Percentiles rank a stretch among this genome's conserved stretches.
Evolutionary conservation across 495 filamentous ascomycete genomes (phyloP).

Genomic region (Penicillium soppii): DNA sequence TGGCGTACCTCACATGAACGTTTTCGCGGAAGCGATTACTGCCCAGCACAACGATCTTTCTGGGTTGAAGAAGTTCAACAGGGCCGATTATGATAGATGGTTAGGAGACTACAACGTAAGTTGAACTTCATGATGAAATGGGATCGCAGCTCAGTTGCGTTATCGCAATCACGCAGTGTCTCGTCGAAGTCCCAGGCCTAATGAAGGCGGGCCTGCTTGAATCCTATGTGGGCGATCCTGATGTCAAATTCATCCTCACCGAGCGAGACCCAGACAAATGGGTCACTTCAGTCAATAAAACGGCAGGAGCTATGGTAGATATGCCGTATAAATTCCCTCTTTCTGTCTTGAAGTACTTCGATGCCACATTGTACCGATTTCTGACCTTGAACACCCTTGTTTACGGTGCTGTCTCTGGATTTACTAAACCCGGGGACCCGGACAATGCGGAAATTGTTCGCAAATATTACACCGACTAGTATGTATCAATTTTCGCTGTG

Average conservation of each 20-base stretch:
- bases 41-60: slow-evolving; percentile 16
- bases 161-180: slow-evolving; percentile 14
- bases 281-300: slow-evolving; percentile 24
- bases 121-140: neutral
- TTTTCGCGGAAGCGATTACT: slow-evolving; percentile 16
- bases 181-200: slow-evolving; percentile 22
- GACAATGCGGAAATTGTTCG: slow-evolving; percentile 6
- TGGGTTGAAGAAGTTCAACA: slow-evolving; percentile 14
- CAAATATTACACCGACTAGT: slow-evolving; percentile 22
- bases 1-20: slow-evolving; percentile 15
- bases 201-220: slow-evolving; percentile 13
- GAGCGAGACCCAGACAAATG: slow-evolving; percentile 24
- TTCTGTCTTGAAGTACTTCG: slow-evolving; percentile 23
- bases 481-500: slow-evolving; percentile 6
- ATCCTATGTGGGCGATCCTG: slow-evolving; percentile 18
- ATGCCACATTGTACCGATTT: slow-evolving; percentile 12
- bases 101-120: slow-evolving; percentile 23
- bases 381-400: slow-evolving; percentile 9
- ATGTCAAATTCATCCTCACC: slow-evolving; percentile 32
- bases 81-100: slow-evolving; percentile 21
- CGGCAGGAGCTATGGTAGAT: neutral
- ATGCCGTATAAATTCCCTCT: slow-evolving; percentile 16
- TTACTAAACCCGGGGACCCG: neutral
- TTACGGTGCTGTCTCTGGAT: slow-evolving; percentile 8
- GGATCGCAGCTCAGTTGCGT: neutral